Evolutionary conservation across 768 basidiomycete genomes (phyloP), one percentile per base, ranked within the genome.

Genomic region (Tylopilus rubrobrunneus): DNA sequence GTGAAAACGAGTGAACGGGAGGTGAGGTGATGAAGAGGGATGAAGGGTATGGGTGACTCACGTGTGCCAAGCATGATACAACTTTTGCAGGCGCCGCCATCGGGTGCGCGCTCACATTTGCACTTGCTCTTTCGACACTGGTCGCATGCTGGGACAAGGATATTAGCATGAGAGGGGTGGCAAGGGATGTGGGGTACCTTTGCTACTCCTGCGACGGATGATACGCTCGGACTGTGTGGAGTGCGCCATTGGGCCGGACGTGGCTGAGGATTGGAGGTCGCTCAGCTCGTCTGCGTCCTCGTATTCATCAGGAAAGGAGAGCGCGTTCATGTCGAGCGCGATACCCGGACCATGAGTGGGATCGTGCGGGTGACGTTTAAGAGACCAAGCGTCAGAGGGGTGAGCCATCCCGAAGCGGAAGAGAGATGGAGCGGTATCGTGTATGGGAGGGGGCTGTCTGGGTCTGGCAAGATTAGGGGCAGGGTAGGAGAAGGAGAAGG

Each of bases 81-180:
- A 62, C 81, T 88, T 65, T 85, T 85, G 73, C 90, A 93, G 19
- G 85, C 81, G 54, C 85, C 81, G 37, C 73, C 78, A 34, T 79
- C 75, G 12, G 72, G 70, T 10, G 79, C 56, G 34, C 87, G 83
- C 70, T 92, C 91, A 69, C 91, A 92, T 71, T 92, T 92, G 76
- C 91, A 92, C 65, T 92, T 92, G 64, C 84, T 87, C 70, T 92
- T 92, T 52, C 90, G 81, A 68, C 91, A 92, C 63, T 92, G 89
- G 71, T 92, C 90, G 72, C 90, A 93, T 23, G 91, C 89, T 87
- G 58, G 15, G 7, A 28, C 12, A 40, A 36, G 44, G 15, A 11
- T n/a, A 41, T 57, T 23, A 52, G 56, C 10, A n/a, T 1, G 21
- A 31, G 5, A 28, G 10, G 25, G 33, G 27, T 48, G 31, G 52